These are phyloP conservation scores for Centella asiatica DNA, from an alignment of 129 eudicot genomes.

Conservation along the genomic window DNA sequence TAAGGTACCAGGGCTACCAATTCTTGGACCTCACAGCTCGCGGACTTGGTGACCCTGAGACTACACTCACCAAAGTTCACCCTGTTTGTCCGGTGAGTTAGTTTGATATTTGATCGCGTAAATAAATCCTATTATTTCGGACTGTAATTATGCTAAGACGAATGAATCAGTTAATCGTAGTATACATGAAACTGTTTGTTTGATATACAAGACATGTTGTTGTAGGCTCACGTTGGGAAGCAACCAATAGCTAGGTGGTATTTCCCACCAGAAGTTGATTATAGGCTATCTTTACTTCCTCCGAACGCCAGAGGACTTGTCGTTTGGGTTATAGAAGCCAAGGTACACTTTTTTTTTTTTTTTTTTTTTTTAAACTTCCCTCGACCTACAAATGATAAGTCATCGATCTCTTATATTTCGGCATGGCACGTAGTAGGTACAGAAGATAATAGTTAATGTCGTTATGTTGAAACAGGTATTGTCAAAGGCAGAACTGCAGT, in stretches of 20 bases:
- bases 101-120: background rate
- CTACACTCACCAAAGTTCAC: conserved; percentile 84
- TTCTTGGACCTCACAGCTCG: conserved; percentile 82
- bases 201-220: too few species aligned
- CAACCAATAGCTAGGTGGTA: conserved; percentile 96
- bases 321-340: conserved; percentile 81
- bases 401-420: too few species aligned
- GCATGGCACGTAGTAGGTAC: too few species aligned
- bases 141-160: too few species aligned
- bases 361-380: too few species aligned
- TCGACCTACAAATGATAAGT: too few species aligned
- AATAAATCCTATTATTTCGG: background rate
- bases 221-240: conserved; percentile 91
- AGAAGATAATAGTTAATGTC: too few species aligned
- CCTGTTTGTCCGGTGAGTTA: conserved; percentile 92
- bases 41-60: conserved; percentile 89
- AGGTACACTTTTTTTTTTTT: conserved; percentile 29
- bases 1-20: conserved; percentile 69
- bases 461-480: conserved; percentile 39
- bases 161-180: too few species aligned
- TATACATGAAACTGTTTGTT: too few species aligned
- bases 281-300: conserved; percentile 79
- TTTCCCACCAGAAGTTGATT: conserved; percentile 97
- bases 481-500: conserved; percentile 88
- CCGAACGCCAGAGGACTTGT: conserved; percentile 80